Percentiles rank a stretch among this genome's conserved stretches.
phyloP scores from a whole-genome alignment of 2,329 filamentous ascomycete species.

The Thelonectria rubi region DNA sequence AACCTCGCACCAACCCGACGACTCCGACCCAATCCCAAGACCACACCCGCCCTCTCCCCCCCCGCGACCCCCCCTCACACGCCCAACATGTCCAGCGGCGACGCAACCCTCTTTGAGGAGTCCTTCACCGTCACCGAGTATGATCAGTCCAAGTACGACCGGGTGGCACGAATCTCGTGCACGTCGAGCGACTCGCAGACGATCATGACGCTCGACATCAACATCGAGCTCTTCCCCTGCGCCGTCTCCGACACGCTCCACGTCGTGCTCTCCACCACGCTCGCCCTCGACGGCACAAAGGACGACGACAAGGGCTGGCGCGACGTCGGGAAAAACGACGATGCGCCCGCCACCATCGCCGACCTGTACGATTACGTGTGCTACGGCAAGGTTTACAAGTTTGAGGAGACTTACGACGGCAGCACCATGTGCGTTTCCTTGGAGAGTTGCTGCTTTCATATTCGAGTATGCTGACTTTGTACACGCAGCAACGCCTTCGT shows the following conservation, averaged over 20 bases:
- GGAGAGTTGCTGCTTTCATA: neutral
- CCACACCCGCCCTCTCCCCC: neutral
- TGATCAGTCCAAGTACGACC: slow-evolving; percentile 92
- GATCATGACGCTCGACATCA: slow-evolving; percentile 88
- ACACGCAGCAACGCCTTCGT: slow-evolving; percentile 83
- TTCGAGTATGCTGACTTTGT: slow-evolving; percentile 25
- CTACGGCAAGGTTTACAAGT: slow-evolving; percentile 88
- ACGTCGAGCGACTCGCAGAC: slow-evolving; percentile 79
- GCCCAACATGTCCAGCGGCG: slow-evolving; percentile 60
- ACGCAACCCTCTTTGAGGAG: slow-evolving; percentile 94
- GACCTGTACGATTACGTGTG: slow-evolving; percentile 90
- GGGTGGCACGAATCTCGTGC: slow-evolving; percentile 85
- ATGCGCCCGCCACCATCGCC: slow-evolving; percentile 69
- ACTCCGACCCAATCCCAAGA: neutral
- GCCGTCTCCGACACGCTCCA: slow-evolving; percentile 78
- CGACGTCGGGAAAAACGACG: slow-evolving; percentile 67
- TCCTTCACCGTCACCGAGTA: slow-evolving; percentile 83
- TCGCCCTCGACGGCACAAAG: slow-evolving; percentile 86
- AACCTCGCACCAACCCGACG: neutral
- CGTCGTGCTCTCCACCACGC: slow-evolving; percentile 83
- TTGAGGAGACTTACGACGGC: slow-evolving; percentile 80
- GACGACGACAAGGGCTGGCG: slow-evolving; percentile 84
- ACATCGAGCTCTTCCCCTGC: slow-evolving; percentile 89
- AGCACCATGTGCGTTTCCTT: slow-evolving; percentile 76
- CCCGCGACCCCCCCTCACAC: neutral